A percentile compares a stretch with the other conserved stretches of the same genome.
Conservation (phyloP, 176 grass and related monocot species). For the Coix lacrymajobi region DNA sequence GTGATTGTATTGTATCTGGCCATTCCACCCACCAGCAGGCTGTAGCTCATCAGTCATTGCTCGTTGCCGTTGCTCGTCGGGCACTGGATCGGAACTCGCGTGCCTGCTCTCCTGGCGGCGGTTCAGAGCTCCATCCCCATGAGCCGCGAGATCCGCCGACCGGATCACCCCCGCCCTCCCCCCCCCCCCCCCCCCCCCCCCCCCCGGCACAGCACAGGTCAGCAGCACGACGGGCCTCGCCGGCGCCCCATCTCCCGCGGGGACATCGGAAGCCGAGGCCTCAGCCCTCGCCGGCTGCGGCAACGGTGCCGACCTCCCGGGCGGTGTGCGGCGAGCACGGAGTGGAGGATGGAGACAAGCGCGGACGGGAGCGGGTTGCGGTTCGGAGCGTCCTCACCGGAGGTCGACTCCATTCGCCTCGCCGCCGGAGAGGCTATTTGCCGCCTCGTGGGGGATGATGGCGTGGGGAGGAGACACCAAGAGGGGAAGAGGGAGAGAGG, state of each 20-base stretch:
- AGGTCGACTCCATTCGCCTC: constrained; percentile 35
- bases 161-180: too few relatives aligned
- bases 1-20: too few relatives aligned
- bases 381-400: constrained; percentile 32
- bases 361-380: constrained; percentile 45
- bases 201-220: constrained; percentile 55
- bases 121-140: too few relatives aligned
- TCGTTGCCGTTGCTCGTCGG: too few relatives aligned
- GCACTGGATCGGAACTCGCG: too few relatives aligned
- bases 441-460: not conserved
- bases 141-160: too few relatives aligned
- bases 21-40: too few relatives aligned
- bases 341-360: constrained; percentile 66
- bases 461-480: not conserved
- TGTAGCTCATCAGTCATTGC: too few relatives aligned
- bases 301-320: constrained; percentile 22
- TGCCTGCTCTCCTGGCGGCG: too few relatives aligned
- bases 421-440: constrained; percentile 5
- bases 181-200: too few relatives aligned
- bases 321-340: constrained; percentile 39
- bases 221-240: constrained; percentile 51
- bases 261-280: constrained; percentile 7
- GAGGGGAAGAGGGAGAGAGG: not conserved
- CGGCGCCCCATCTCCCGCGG: not conserved
- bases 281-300: not conserved